phyloP scores from a whole-genome alignment of 495 filamentous ascomycete species.

The Polyplosphaeria fusca region DNA sequence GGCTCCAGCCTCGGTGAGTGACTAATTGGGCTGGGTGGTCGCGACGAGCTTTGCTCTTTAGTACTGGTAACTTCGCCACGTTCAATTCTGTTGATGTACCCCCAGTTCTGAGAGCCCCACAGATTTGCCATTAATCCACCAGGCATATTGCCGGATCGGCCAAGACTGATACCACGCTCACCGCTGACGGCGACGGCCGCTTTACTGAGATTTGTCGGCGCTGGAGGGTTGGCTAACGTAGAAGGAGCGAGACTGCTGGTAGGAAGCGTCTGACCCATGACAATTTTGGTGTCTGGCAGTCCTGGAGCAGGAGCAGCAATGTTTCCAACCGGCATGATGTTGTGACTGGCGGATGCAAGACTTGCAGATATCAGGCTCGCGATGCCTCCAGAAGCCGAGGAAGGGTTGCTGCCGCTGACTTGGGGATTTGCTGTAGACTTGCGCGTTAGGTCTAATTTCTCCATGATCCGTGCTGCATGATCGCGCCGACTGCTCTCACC shows the following conservation, averaged over 20 bases:
- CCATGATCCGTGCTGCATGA: slow-evolving; percentile 81
- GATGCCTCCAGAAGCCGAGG: slow-evolving; percentile 63
- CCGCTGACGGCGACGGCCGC: slow-evolving; percentile 77
- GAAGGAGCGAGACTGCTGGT: slow-evolving; percentile 71
- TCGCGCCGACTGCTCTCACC: slow-evolving; percentile 62
- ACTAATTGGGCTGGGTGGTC: slow-evolving; percentile 26
- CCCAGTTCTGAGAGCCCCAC: slow-evolving; percentile 86
- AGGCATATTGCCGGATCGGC: slow-evolving; percentile 63
- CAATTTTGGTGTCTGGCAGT: slow-evolving; percentile 28
- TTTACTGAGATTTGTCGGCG: slow-evolving; percentile 83
- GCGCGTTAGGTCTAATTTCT: slow-evolving; percentile 86
- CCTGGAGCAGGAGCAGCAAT: slow-evolving; percentile 38
- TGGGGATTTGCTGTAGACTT: slow-evolving; percentile 58
- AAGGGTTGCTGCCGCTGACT: slow-evolving; percentile 34
- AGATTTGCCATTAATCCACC: slow-evolving; percentile 85
- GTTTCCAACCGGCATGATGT: slow-evolving; percentile 57
- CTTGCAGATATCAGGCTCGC: slow-evolving; percentile 83
- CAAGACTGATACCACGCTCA: slow-evolving; percentile 64
- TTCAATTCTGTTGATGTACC: slow-evolving; percentile 66
- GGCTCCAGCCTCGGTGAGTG: slow-evolving; percentile 17
- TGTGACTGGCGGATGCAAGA: slow-evolving; percentile 83
- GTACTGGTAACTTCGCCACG: slow-evolving; percentile 49
- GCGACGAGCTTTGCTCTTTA: slow-evolving; percentile 18
- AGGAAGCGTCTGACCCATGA: slow-evolving; percentile 45
- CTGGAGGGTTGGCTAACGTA: slow-evolving; percentile 81